Evolutionary conservation across 2,329 filamentous ascomycete species (phyloP).

Genomic region (Penicillium sp.): DNA sequence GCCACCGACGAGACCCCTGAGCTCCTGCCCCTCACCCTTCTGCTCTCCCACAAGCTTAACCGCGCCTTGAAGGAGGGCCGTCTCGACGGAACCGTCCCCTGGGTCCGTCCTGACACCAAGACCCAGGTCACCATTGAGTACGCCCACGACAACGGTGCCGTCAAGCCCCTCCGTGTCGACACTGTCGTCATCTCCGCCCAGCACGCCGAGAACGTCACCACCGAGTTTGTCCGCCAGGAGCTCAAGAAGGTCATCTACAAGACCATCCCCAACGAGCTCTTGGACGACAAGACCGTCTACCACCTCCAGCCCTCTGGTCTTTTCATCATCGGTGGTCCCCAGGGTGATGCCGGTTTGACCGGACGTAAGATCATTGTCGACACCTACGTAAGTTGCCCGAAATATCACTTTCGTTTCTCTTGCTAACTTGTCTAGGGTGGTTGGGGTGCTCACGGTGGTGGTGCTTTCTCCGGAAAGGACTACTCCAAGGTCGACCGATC

Average conservation of each 20-base stretch:
- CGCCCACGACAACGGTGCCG: slow-evolving; percentile 87
- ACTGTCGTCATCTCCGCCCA: slow-evolving; percentile 96
- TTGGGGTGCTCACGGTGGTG: slow-evolving; percentile 99
- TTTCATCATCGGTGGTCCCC: slow-evolving; percentile 98
- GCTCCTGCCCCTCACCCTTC: slow-evolving; percentile 88
- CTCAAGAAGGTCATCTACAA: slow-evolving; percentile 98
- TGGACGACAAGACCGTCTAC: slow-evolving; percentile 91
- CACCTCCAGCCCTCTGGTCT: slow-evolving; percentile 98
- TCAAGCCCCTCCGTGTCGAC: slow-evolving; percentile 88
- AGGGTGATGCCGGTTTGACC: slow-evolving; percentile 97
- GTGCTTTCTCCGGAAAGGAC: slow-evolving; percentile 99
- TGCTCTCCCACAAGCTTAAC: slow-evolving; percentile 96
- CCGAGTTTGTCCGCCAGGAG: slow-evolving; percentile 88
- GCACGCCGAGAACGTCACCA: slow-evolving; percentile 82
- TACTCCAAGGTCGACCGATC: slow-evolving; percentile 99
- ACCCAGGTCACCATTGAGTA: slow-evolving; percentile 99
- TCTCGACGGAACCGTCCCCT: slow-evolving; percentile 80
- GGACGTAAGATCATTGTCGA: slow-evolving; percentile 99
- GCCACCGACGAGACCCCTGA: slow-evolving; percentile 98
- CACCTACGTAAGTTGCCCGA: slow-evolving; percentile 63
- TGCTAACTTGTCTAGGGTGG: slow-evolving; percentile 56
- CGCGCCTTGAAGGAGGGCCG: slow-evolving; percentile 87
- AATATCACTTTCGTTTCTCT: not conserved
- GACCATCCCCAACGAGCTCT: slow-evolving; percentile 86
- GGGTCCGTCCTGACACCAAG: slow-evolving; percentile 98